Evolutionary conservation across 1,284 basidiomycete species (phyloP).

Genomic region (Vanrija sp.): DNA sequence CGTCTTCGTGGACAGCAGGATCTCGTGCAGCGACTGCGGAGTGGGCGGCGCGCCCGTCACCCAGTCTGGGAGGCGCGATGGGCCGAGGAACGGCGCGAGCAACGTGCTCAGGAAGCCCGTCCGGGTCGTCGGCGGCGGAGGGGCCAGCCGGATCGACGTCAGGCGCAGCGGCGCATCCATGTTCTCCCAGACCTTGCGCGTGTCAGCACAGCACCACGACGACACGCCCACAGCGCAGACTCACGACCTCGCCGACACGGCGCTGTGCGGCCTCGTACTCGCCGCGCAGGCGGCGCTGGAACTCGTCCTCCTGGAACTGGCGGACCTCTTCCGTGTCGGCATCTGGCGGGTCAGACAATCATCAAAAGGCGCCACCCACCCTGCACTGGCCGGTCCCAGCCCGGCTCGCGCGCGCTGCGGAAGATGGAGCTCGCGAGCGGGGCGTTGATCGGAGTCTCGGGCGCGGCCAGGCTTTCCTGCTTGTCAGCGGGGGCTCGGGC

Average conservation of each 20-base stretch:
- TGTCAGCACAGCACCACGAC: constrained; percentile 2
- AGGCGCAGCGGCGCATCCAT: constrained; percentile 61
- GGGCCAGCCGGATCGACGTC: constrained; percentile 72
- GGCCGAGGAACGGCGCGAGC: constrained; percentile 61
- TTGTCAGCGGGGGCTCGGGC: background rate
- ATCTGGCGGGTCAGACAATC: background rate
- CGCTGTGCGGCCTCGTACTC: constrained; percentile 71
- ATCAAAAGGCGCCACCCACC: background rate
- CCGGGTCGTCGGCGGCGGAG: constrained; percentile 65
- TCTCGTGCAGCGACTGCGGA: constrained; percentile 57
- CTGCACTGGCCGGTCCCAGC: constrained; percentile 8
- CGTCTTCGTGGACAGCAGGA: constrained; percentile 64
- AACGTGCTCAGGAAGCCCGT: constrained; percentile 73
- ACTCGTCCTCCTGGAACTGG: constrained; percentile 66
- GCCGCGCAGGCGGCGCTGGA: constrained; percentile 63
- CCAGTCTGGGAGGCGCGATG: constrained; percentile 29
- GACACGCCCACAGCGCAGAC: constrained; percentile 29
- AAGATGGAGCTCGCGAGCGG: constrained; percentile 16
- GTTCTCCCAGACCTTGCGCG: constrained; percentile 61
- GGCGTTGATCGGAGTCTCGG: constrained; percentile 3
- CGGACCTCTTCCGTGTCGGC: constrained; percentile 54
- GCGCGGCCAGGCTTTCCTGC: constrained; percentile 15
- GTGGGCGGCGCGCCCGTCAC: constrained; percentile 41
- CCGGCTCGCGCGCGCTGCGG: constrained; percentile 11
- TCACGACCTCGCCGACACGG: constrained; percentile 66